Percentiles rank a stretch among this genome's conserved stretches.
Evolutionary conservation across 495 filamentous ascomycete species (phyloP).

Genomic region (Podospora bellae-mahoneyi): DNA sequence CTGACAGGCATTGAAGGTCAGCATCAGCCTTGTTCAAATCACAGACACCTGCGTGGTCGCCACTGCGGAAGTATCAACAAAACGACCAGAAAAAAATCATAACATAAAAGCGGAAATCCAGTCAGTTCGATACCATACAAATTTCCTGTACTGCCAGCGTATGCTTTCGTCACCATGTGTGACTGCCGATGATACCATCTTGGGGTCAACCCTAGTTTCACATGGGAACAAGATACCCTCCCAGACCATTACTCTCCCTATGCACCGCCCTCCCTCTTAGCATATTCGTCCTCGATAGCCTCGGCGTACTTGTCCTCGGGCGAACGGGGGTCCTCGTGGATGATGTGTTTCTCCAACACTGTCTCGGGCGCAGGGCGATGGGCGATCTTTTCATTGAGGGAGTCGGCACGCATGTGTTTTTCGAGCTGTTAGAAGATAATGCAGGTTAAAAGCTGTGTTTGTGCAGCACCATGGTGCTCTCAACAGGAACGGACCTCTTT

Average conservation of each 20-base stretch:
- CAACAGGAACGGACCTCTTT: conserved; percentile 50
- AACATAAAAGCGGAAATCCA: not conserved
- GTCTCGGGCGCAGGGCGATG: conserved; percentile 70
- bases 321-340: conserved; percentile 59
- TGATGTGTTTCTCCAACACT: conserved; percentile 72
- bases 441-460: conserved; percentile 5
- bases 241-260: conserved; percentile 18
- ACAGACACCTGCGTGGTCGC: not conserved
- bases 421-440: conserved; percentile 48
- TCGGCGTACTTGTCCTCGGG: conserved; percentile 49
- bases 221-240: not conserved
- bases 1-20: too few relatives aligned
- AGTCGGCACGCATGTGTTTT: conserved; percentile 79
- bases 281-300: conserved; percentile 50
- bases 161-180: not conserved
- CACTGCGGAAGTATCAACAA: not conserved
- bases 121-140: not conserved
- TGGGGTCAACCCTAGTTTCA: not conserved
- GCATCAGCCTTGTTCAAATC: too few relatives aligned
- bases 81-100: not conserved
- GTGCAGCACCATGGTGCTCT: not conserved
- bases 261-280: conserved; percentile 49
- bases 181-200: not conserved
- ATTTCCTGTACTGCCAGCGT: not conserved
- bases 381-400: conserved; percentile 76